A percentile compares a stretch with the other conserved stretches of the same genome.
phyloP scores from a whole-genome alignment of 176 grass and related monocot genomes.

The Pontederia paniculata region DNA sequence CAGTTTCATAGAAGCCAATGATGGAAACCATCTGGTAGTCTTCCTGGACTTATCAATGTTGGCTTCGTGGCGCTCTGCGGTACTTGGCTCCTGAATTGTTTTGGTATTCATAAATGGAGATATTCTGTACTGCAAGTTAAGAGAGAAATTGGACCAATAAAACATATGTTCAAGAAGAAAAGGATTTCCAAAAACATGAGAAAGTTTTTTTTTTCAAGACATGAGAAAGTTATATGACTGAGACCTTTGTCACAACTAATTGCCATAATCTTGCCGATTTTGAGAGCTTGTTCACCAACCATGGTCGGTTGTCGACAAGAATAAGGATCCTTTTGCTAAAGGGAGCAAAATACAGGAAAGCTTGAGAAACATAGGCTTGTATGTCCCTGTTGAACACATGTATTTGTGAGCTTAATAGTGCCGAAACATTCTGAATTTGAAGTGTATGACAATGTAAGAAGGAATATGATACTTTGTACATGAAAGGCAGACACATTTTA shows the following conservation, averaged over 20 bases:
- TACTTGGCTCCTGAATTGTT: not conserved
- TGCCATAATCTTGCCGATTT: constrained; percentile 72
- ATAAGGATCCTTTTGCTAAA: constrained; percentile 71
- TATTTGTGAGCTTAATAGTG: not conserved
- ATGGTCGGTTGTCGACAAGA: constrained; percentile 88
- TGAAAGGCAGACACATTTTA: too few species aligned
- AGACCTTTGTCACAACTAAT: constrained; percentile 85
- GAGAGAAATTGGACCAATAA: too few species aligned
- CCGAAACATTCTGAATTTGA: too few species aligned
- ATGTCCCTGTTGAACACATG: constrained; percentile 49
- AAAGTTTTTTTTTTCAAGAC: too few species aligned
- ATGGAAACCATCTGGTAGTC: constrained; percentile 35
- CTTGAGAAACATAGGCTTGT: constrained; percentile 63
- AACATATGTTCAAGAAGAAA: not conserved
- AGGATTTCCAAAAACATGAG: not conserved
- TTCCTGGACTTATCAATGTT: constrained; percentile 20
- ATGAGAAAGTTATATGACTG: not conserved
- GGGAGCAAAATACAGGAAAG: constrained; percentile 67
- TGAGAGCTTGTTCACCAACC: constrained; percentile 51
- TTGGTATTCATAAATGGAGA: constrained; percentile 75
- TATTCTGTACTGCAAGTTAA: constrained; percentile 67
- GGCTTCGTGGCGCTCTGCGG: not conserved
- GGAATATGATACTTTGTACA: too few species aligned
- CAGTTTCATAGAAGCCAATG: constrained; percentile 24
- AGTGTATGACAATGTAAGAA: too few species aligned